Conservation (phyloP, 768 basidiomycete genomes). For the Xanthoconium stramineum region DNA sequence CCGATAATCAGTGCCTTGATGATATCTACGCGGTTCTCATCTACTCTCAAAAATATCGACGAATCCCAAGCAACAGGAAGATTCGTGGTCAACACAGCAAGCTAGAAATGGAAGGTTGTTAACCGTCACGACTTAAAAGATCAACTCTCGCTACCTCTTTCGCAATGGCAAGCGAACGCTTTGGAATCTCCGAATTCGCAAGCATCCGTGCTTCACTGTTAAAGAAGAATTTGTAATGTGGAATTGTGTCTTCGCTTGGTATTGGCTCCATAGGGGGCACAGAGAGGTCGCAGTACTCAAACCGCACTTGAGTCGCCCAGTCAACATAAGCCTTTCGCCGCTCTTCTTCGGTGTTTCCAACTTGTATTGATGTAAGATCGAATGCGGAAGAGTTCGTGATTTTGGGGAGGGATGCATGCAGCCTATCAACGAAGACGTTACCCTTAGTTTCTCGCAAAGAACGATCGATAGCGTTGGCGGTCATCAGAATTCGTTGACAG, state of each 20-base stretch:
- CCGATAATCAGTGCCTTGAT: constrained; percentile 92
- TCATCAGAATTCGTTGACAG: constrained; percentile 81
- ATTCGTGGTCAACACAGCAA: constrained; percentile 91
- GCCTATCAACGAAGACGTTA: constrained; percentile 74
- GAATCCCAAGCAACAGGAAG: constrained; percentile 95
- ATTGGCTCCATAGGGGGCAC: constrained; percentile 35
- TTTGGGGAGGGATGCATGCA: constrained; percentile 74
- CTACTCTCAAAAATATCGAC: constrained; percentile 88
- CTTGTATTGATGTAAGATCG: constrained; percentile 33
- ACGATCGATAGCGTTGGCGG: constrained; percentile 82
- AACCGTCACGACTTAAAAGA: not conserved
- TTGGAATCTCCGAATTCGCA: constrained; percentile 82
- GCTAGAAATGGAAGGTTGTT: constrained; percentile 41
- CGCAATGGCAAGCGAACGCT: constrained; percentile 89
- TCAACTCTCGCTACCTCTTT: constrained; percentile 66
- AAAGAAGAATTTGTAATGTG: constrained; percentile 80
- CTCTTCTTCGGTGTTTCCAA: constrained; percentile 63
- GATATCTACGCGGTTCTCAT: constrained; percentile 87
- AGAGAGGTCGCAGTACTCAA: constrained; percentile 89
- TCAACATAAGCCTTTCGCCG: constrained; percentile 69
- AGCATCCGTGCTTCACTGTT: constrained; percentile 83
- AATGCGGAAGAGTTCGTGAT: constrained; percentile 54
- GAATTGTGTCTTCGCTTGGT: constrained; percentile 49
- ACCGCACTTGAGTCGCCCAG: constrained; percentile 79
- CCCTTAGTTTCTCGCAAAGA: constrained; percentile 90